A percentile compares a stretch with the other conserved stretches of the same genome.
phyloP scores from a whole-genome alignment of 495 filamentous ascomycete species.

The Aspergillus wentii region DNA sequence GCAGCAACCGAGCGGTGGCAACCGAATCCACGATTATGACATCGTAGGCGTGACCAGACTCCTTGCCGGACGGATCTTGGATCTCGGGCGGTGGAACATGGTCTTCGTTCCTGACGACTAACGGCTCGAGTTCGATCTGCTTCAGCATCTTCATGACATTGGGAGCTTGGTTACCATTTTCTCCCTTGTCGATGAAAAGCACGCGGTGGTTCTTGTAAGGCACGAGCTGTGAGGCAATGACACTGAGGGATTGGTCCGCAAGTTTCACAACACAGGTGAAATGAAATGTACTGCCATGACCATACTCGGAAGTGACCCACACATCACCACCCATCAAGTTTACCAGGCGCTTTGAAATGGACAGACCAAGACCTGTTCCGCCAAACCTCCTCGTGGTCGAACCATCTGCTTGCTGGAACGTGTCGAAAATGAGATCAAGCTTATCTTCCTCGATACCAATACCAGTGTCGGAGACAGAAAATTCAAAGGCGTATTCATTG shows the following conservation, averaged over 20 bases:
- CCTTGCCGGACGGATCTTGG: slow-evolving; percentile 48
- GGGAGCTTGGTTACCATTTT: slow-evolving; percentile 65
- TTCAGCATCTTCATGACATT: slow-evolving; percentile 78
- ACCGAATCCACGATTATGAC: slow-evolving; percentile 97
- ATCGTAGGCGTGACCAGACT: slow-evolving; percentile 72
- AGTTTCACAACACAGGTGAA: slow-evolving; percentile 94
- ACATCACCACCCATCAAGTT: slow-evolving; percentile 97
- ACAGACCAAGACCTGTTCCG: slow-evolving; percentile 91
- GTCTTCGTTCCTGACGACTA: slow-evolving; percentile 67
- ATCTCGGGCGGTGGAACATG: slow-evolving; percentile 58
- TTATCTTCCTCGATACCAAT: slow-evolving; percentile 97
- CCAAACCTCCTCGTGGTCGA: slow-evolving; percentile 97
- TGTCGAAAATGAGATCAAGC: slow-evolving; percentile 97
- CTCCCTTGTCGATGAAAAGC: slow-evolving; percentile 91
- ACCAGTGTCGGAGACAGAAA: slow-evolving; percentile 93
- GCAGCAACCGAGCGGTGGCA: slow-evolving; percentile 76
- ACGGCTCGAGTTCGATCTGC: slow-evolving; percentile 71
- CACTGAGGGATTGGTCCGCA: slow-evolving; percentile 73
- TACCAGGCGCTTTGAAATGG: slow-evolving; percentile 92
- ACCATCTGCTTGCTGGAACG: slow-evolving; percentile 98
- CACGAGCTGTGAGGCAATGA: slow-evolving; percentile 77
- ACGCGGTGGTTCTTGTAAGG: slow-evolving; percentile 88
- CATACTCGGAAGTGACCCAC: slow-evolving; percentile 93
- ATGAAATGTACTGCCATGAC: slow-evolving; percentile 90
- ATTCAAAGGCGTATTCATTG: slow-evolving; percentile 90